Base-by-base conservation (phyloP, 2,329 filamentous ascomycete genomes). In the Cadophora sp. region DNA sequence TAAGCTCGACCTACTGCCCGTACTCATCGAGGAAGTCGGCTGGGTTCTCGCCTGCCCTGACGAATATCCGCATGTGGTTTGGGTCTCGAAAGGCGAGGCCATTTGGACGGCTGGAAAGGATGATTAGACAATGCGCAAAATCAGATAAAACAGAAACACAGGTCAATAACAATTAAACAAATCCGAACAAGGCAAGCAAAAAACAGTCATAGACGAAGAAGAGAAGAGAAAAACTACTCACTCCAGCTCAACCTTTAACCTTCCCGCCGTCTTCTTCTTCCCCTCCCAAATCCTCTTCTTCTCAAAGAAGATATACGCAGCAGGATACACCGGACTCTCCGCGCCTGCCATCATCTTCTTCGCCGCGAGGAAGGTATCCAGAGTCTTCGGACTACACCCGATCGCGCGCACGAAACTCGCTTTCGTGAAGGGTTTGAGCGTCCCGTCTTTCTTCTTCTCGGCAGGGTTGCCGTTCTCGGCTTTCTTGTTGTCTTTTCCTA, bases 341-440 rank as follows among this genome's bases (percentile, higher is more conserved):
- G 66, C 66, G 13, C 66, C 69, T 22, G 59, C 69, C 69, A 70
- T 70, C 43, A 63, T 64, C 63, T 66, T 60, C 59, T 69, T 70
- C 24, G 65, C 62, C 13, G 55, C 65, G 50, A 70, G 27, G 45
- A 70, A 70, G 16, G 27, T 47, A 45, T 39, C 58, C 30, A 67
- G 24, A 11, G 16, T 50, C 39, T 27, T 58, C 20, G 13, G 20
- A 22, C 59, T 56, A 16, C n/a, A 22, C n/a, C 48, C 62, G 41
- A 67, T 64, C 3, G 62, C 63, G 22, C 64, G 50, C 22, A 41
- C n/a, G 27, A 70, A 70, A 30, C 30, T 33, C 6, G 66, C 65
- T 53, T 68, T 68, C 1, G 66, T 69, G 51, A 61, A 70, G 22
- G 66, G 66, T 47, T 70, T 70, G n/a, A 48, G 41, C 3, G 48